phyloP scores from a whole-genome alignment of 495 filamentous ascomycete genomes.

The Penicillium coprophilum region DNA sequence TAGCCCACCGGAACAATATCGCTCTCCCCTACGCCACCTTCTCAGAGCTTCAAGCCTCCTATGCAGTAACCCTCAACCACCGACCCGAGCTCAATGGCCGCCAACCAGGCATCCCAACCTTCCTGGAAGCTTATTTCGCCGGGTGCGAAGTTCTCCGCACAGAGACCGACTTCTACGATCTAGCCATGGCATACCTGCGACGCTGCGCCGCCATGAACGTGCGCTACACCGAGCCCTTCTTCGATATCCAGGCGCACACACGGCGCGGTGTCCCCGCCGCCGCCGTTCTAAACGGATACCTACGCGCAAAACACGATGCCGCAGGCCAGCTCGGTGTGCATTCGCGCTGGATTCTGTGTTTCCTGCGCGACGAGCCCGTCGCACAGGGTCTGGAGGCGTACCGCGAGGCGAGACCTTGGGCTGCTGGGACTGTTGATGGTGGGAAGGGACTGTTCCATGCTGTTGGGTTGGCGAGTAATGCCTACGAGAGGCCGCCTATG shows the following conservation, averaged over 20 bases:
- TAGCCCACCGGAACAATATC: slow-evolving; percentile 41
- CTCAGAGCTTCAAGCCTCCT: slow-evolving; percentile 31
- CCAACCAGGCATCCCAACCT: slow-evolving; percentile 35
- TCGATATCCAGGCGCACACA: slow-evolving; percentile 46
- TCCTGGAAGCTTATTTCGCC: slow-evolving; percentile 44
- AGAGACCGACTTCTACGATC: slow-evolving; percentile 43
- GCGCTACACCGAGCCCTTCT: slow-evolving; percentile 45
- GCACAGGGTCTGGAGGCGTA: slow-evolving; percentile 29
- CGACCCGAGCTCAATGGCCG: slow-evolving; percentile 34
- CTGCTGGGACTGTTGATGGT: slow-evolving; percentile 21
- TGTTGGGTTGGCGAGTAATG: slow-evolving; percentile 46
- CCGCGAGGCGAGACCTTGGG: slow-evolving; percentile 30
- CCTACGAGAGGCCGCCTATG: slow-evolving; percentile 38
- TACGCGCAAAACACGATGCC: slow-evolving; percentile 35
- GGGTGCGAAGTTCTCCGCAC: slow-evolving; percentile 40
- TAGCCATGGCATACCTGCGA: slow-evolving; percentile 39
- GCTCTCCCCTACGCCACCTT: slow-evolving; percentile 33
- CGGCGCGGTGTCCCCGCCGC: slow-evolving; percentile 33
- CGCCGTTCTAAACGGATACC: slow-evolving; percentile 37
- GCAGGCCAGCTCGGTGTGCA: slow-evolving; percentile 27
- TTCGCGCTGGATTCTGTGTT: slow-evolving; percentile 42
- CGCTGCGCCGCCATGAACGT: slow-evolving; percentile 38
- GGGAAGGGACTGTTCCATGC: slow-evolving; percentile 40
- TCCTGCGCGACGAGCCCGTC: slow-evolving; percentile 38
- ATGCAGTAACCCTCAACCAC: slow-evolving; percentile 35